These are phyloP conservation scores for Eucalyptus cloeziana DNA, from an alignment of 345 rosid genomes.

Conservation along the genomic window DNA sequence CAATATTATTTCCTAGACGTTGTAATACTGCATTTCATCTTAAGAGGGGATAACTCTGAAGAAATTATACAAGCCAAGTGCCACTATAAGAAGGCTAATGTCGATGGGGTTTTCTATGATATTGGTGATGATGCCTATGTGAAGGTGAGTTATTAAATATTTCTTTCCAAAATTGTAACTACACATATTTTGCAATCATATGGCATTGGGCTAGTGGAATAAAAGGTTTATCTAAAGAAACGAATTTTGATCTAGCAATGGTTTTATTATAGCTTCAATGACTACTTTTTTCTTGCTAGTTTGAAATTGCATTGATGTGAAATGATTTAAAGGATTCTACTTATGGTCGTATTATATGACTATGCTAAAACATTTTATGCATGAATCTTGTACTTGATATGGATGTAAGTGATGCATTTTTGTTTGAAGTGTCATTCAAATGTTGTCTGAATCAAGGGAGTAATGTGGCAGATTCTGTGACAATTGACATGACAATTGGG, in stretches of 20 bases:
- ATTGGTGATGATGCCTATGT: constrained; percentile 62
- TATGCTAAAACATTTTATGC: neutral
- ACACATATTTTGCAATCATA: neutral
- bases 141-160: constrained; percentile 12
- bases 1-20: neutral
- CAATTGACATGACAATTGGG: neutral
- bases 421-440: neutral
- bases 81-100: constrained; percentile 30
- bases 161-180: neutral
- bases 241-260: neutral
- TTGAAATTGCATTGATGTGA: neutral
- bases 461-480: neutral
- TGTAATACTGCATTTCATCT: neutral
- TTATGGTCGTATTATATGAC: neutral
- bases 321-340: neutral
- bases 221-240: neutral
- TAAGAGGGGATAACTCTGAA: constrained; percentile 13
- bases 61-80: constrained; percentile 23
- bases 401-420: neutral
- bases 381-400: neutral
- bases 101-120: constrained; percentile 29
- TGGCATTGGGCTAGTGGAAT: neutral
- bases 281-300: neutral
- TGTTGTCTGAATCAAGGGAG: neutral
- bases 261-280: neutral